Conservation (phyloP, 352 stramenopile genomes). For the Phytopythium vexans region DNA sequence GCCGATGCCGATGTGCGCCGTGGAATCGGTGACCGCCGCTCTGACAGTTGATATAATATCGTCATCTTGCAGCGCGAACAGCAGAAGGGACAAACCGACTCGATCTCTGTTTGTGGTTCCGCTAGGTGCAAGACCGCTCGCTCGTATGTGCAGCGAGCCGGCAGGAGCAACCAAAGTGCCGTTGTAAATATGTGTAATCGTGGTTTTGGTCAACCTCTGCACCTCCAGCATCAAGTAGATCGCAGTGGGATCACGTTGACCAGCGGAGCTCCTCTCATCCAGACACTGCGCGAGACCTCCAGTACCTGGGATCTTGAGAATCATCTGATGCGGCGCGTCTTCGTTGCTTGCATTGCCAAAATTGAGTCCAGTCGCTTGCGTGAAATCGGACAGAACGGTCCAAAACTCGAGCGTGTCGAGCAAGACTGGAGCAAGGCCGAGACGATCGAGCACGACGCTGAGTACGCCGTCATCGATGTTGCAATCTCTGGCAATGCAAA, state of each 20-base stretch:
- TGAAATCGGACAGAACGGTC: conserved; percentile 3
- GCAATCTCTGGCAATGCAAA: conserved; percentile 10
- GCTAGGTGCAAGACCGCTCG: no score
- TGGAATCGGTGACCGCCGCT: neutral
- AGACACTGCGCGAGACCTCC: neutral
- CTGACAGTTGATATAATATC: conserved; percentile 7
- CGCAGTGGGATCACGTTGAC: no score
- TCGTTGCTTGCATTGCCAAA: neutral
- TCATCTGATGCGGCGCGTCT: neutral
- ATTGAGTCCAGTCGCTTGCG: neutral
- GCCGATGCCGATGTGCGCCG: conserved; percentile 5
- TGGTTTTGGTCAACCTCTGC: no score
- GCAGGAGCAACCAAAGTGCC: neutral
- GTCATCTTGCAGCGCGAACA: conserved; percentile 10
- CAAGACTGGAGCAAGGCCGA: neutral
- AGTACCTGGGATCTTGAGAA: neutral
- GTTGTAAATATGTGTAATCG: no score
- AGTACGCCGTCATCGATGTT: conserved; percentile 10
- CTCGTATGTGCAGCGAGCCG: no score
- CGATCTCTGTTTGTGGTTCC: no score
- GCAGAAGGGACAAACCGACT: conserved; percentile 10
- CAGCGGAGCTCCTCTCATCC: no score
- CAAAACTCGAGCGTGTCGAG: neutral
- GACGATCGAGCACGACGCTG: conserved; percentile 12
- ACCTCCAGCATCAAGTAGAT: no score